phyloP scores from a whole-genome alignment of 768 basidiomycete species.

The Nidularia pulvinata region DNA sequence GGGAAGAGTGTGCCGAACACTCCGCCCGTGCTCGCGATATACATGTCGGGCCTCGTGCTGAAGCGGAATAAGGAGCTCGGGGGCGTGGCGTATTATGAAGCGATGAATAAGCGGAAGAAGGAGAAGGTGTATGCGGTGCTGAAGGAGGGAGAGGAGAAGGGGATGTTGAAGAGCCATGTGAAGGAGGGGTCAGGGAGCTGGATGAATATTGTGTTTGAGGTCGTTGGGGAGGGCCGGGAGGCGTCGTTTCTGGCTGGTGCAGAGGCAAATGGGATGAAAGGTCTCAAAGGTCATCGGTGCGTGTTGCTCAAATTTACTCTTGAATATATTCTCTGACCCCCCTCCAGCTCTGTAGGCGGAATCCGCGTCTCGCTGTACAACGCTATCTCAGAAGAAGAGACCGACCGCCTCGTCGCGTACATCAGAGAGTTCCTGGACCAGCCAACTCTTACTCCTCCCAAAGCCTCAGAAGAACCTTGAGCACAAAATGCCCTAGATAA shows the following conservation, averaged over 20 bases:
- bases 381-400: slow-evolving; percentile 77
- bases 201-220: slow-evolving; percentile 94
- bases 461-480: background rate
- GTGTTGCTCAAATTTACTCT: slow-evolving; percentile 19
- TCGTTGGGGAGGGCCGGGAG: slow-evolving; percentile 72
- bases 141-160: slow-evolving; percentile 67
- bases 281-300: slow-evolving; percentile 91
- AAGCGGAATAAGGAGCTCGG: slow-evolving; percentile 65
- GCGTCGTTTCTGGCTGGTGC: slow-evolving; percentile 81
- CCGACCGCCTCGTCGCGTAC: slow-evolving; percentile 58
- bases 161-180: slow-evolving; percentile 73
- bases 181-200: slow-evolving; percentile 78
- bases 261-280: slow-evolving; percentile 76
- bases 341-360: slow-evolving; percentile 61
- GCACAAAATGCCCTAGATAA: no score
- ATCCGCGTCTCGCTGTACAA: slow-evolving; percentile 90
- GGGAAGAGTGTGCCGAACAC: slow-evolving; percentile 87
- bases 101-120: slow-evolving; percentile 70
- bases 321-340: background rate
- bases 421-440: slow-evolving; percentile 52
- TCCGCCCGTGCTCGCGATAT: slow-evolving; percentile 89
- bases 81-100: slow-evolving; percentile 65
- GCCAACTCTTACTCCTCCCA: slow-evolving; percentile 2
- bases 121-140: slow-evolving; percentile 75
- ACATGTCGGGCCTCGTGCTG: slow-evolving; percentile 87